Conservation (phyloP, 805 yeast species). For the Hanseniaspora pseudoguilliermondii region DNA sequence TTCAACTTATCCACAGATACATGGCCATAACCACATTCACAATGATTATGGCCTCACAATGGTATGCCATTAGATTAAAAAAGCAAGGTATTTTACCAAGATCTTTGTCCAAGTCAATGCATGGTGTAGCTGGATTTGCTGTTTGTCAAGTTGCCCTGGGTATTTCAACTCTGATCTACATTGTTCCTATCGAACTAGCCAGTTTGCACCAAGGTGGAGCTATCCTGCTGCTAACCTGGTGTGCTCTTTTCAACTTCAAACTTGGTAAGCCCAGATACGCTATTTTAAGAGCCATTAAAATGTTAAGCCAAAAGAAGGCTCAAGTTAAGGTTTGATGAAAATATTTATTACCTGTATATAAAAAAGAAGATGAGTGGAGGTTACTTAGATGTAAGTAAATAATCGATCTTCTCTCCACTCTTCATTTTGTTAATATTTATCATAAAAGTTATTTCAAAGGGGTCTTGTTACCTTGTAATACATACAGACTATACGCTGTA, state of each 20-base stretch:
- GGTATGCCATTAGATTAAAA: conserved; percentile 50
- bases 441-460: too few species aligned
- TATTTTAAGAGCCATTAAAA: conserved; percentile 28
- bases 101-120: conserved; percentile 43
- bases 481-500: too few species aligned
- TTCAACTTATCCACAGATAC: conserved; percentile 80
- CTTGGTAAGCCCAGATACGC: conserved; percentile 45
- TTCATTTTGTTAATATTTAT: too few species aligned
- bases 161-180: conserved; percentile 66
- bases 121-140: conserved; percentile 69
- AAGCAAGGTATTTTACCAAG: conserved; percentile 37
- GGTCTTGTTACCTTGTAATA: too few species aligned
- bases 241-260: conserved; percentile 49
- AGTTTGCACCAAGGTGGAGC: conserved; percentile 98
- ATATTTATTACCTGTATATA: not conserved
- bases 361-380: not conserved
- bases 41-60: conserved; percentile 54
- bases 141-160: conserved; percentile 77
- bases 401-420: too few species aligned
- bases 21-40: conserved; percentile 72
- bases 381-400: not conserved
- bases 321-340: conserved; percentile 20
- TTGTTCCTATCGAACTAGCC: conserved; percentile 87
- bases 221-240: conserved; percentile 67
- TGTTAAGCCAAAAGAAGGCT: conserved; percentile 18